Evolutionary conservation across 2,329 filamentous ascomycete species (phyloP).

Genomic region (Cadophora sp.): DNA sequence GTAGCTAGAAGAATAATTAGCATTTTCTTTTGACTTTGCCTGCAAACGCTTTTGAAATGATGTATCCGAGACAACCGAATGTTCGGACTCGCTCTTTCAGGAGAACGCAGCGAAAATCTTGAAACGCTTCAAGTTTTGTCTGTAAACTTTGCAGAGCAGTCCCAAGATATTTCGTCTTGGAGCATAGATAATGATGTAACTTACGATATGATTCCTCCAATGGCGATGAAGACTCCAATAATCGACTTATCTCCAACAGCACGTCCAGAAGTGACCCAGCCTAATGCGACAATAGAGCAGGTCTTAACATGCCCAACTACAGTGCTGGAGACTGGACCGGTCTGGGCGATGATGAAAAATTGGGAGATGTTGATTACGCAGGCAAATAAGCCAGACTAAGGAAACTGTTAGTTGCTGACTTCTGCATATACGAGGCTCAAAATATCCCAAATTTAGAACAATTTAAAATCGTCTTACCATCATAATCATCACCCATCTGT

Average conservation of each 20-base stretch:
- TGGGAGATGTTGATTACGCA: conserved; percentile 70
- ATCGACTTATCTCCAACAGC: conserved; percentile 61
- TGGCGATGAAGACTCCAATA: conserved; percentile 60
- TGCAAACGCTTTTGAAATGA: not conserved
- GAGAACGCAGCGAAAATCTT: not conserved
- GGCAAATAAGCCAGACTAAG: conserved; percentile 67
- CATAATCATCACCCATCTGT: conserved; percentile 63
- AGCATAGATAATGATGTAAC: conserved; percentile 39
- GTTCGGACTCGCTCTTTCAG: not conserved
- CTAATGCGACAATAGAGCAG: conserved; percentile 67
- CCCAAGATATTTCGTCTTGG: not conserved
- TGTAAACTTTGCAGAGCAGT: conserved; percentile 9
- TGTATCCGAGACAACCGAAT: not conserved
- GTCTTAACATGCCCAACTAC: conserved; percentile 72
- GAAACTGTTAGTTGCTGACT: conserved; percentile 37
- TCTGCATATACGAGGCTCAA: conserved; percentile 26
- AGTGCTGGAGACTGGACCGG: conserved; percentile 68
- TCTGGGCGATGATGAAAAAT: conserved; percentile 67
- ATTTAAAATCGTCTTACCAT: conserved; percentile 50
- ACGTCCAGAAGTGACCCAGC: conserved; percentile 64
- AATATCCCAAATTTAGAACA: conserved; percentile 1
- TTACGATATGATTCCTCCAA: conserved; percentile 64
- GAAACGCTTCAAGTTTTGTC: conserved; percentile 17
- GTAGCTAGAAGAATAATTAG: conserved; percentile 47
- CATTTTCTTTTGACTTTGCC: conserved; percentile 10